Evolutionary conservation across 2,329 filamentous ascomycete species (phyloP).

Genomic region (Botrytis paeoniae): DNA sequence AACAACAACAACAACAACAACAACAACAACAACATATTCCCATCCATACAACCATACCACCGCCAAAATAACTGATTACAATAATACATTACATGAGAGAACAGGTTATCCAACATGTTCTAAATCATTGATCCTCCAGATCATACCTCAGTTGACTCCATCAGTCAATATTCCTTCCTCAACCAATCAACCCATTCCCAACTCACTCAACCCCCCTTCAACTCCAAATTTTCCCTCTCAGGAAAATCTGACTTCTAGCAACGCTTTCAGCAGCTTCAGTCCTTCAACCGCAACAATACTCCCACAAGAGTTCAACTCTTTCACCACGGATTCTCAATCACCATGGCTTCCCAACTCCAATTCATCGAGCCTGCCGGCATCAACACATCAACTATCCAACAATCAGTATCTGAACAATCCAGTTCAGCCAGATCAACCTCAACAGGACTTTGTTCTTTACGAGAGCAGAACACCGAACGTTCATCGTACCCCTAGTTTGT

Average conservation of each 20-base stretch:
- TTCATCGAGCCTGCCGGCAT: conserved; percentile 61
- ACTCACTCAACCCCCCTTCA: conserved; percentile 41
- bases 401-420: conserved; percentile 19
- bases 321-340: conserved; percentile 79
- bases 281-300: conserved; percentile 57
- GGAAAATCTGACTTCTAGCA: conserved; percentile 68
- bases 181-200: conserved; percentile 1
- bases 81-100: background rate
- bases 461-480: conserved; percentile 34
- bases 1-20: background rate
- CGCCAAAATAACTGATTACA: background rate
- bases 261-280: conserved; percentile 58
- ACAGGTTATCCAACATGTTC: conserved; percentile 13
- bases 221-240: conserved; percentile 53
- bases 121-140: conserved; percentile 12
- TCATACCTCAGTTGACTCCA: conserved; percentile 13
- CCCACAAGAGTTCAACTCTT: conserved; percentile 67
- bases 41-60: background rate
- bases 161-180: conserved; percentile 15
- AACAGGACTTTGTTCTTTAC: conserved; percentile 66
- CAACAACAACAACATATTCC: background rate
- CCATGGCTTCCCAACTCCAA: conserved; percentile 71
- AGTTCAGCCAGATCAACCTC: conserved; percentile 19
- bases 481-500: conserved; percentile 38
- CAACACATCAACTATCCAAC: conserved; percentile 51